Base-by-base conservation (phyloP, 139 green algal species). In the Chlorella vulgaris region DNA sequence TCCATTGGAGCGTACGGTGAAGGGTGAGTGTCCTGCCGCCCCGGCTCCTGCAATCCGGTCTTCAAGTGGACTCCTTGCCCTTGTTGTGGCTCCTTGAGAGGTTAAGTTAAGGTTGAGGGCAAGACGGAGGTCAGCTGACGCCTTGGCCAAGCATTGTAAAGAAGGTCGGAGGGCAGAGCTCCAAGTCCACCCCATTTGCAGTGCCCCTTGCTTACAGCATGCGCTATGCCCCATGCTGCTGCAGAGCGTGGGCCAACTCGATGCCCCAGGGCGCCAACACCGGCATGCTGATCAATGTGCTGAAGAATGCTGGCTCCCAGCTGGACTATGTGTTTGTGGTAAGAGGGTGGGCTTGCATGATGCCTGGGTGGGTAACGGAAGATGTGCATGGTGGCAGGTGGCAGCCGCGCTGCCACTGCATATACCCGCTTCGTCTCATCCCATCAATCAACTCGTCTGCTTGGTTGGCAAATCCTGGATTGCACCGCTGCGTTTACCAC, bases 1-100 rank as follows among this genome's bases (percentile, higher is more conserved):
- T 80, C 74, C 61, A 80, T 90, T 21, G 87, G 87, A 21, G 74
- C 76, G 2, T 91, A 91, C 31, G 87, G 87, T 28, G 76, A 79
- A 26, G 73, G 73, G 53, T 69, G 53, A 61, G n/a, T 7, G 8
- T 38, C 8, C 69, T 61, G 40, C 26, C n/a, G 55, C 55, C 22
- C 22, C 15, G 55, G 55, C 55, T 65, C 18, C 55, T 65, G 55
- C n/a, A 21, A 31, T 65, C n/a, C n/a, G 22, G 3, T 35, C 31
- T n/a, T n/a, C n/a, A n/a, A n/a, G n/a, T n/a, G n/a, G n/a, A n/a
- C n/a, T n/a, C n/a, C n/a, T n/a, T n/a, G n/a, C n/a, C n/a, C n/a
- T n/a, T n/a, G n/a, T n/a, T n/a, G n/a, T n/a, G n/a, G n/a, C n/a
- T n/a, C n/a, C n/a, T n/a, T n/a, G n/a, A n/a, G n/a, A n/a, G n/a